A percentile compares a stretch with the other conserved stretches of the same genome.
phyloP scores from a whole-genome alignment of 495 filamentous ascomycete species.

The Neurospora discreta region DNA sequence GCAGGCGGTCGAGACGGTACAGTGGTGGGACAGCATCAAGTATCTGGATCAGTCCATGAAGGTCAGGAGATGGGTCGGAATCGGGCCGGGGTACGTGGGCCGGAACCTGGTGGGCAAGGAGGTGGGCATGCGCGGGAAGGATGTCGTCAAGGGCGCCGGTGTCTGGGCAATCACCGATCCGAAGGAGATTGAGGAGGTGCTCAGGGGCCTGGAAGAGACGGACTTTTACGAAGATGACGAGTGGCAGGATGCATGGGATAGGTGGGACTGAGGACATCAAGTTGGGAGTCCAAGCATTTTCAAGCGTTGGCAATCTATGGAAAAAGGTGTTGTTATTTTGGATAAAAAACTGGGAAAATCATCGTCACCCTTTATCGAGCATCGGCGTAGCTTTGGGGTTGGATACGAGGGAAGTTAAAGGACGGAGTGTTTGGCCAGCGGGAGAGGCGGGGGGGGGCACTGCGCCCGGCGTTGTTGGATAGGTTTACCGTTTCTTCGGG shows the following conservation, averaged over 20 bases:
- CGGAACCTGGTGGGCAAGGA: constrained; percentile 92
- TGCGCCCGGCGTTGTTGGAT: not conserved
- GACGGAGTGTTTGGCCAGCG: not conserved
- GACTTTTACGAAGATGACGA: constrained; percentile 41
- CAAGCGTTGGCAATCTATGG: not conserved
- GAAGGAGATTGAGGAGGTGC: constrained; percentile 65
- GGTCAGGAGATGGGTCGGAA: constrained; percentile 80
- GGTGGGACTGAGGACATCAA: not conserved
- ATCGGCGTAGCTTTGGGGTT: not conserved
- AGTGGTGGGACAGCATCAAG: constrained; percentile 86
- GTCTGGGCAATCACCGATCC: constrained; percentile 89
- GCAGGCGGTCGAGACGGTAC: constrained; percentile 77
- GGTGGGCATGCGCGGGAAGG: constrained; percentile 72
- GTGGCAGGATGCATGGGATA: constrained; percentile 2
- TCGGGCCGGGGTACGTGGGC: constrained; percentile 91
- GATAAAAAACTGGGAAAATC: not conserved
- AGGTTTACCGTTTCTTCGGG: not conserved
- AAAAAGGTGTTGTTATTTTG: not conserved
- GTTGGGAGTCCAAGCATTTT: not conserved
- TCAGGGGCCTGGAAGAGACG: constrained; percentile 63
- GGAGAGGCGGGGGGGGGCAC: not conserved
- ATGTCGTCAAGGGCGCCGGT: constrained; percentile 71
- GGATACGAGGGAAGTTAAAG: not conserved
- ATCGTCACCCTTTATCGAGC: not conserved
- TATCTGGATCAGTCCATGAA: constrained; percentile 80